Evolutionary conservation across 176 grass and related monocot species (phyloP).

Genomic region (Tillandsia leiboldiana): DNA sequence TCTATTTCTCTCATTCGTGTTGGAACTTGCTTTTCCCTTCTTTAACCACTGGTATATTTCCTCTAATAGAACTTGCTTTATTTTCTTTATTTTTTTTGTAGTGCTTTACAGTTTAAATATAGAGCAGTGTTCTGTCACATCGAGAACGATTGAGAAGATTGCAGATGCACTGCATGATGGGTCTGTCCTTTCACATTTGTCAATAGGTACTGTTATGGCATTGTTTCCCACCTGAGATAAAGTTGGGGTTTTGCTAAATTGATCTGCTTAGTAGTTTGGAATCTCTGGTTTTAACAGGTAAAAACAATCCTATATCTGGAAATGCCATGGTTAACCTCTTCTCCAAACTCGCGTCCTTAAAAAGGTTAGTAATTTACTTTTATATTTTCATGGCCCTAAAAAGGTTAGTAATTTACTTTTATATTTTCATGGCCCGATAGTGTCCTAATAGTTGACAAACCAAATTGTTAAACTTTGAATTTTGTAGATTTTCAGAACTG

Average conservation of each 20-base stretch:
- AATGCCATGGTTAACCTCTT: slow-evolving; percentile 81
- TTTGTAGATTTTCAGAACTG: slow-evolving; percentile 79
- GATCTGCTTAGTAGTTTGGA: background rate
- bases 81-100: slow-evolving; percentile 29
- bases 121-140: slow-evolving; percentile 89
- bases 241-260: background rate
- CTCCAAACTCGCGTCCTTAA: slow-evolving; percentile 72
- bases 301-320: slow-evolving; percentile 79
- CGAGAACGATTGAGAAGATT: slow-evolving; percentile 89
- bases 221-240: background rate
- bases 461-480: background rate
- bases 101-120: slow-evolving; percentile 88
- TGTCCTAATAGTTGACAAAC: slow-evolving; percentile 18
- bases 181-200: slow-evolving; percentile 89
- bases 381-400: slow-evolving; percentile 34
- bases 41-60: background rate
- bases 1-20: background rate
- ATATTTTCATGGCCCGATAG: slow-evolving; percentile 8
- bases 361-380: slow-evolving; percentile 47
- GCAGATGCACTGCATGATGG: slow-evolving; percentile 62
- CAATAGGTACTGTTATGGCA: slow-evolving; percentile 50
- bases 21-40: background rate
- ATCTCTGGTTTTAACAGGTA: slow-evolving; percentile 44
- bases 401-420: slow-evolving; percentile 45
- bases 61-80: slow-evolving; percentile 10